Evolutionary conservation across 2,329 filamentous ascomycete species (phyloP), one percentile per base, ranked within the genome.

Genomic region (Beauveria brongniartii): DNA sequence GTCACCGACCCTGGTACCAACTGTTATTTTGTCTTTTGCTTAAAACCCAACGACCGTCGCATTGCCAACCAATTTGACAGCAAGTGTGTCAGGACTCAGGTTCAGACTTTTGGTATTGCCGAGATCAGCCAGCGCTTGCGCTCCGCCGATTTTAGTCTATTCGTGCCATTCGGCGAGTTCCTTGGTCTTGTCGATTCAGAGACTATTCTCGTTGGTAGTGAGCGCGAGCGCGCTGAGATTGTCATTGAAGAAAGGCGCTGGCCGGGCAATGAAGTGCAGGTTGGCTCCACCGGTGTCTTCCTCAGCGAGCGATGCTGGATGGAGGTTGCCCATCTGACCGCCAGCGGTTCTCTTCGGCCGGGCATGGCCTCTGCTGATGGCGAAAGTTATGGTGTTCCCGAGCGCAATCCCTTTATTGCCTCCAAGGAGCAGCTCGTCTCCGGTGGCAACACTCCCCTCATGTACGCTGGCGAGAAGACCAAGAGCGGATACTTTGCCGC

Each of bases 21-120:
- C 69, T 85, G 89, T 1, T 99, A 99, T 75, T 97, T 97, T 68
- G 84, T 99, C 50, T 97, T 99, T 75, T 99, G 94, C 70, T 77
- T 99, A 65, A 99, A 99, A 75, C 93, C 94, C 24, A 99, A 99
- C 67, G 94, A 99, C 72, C 85, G 94, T 58, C 87, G 94, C 55
- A 99, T 99, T 66, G 93, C 94, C 64, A 99, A 99, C 67, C 94
- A 99, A 70, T 99, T 97, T 68, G 94, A 99, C 74, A 97, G 92
- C 82, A 97, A 97, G 74, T 99, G 94, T 71, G 94, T 99, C 24
- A 87, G 94, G 4, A 90, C 90, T 12, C 94, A 99, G 71, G 84
- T 99, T 1, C 93, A 97, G 71, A 96, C 92, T 0, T 91, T 97
- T 67, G 94, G 94, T 37, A 96, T 99, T 69, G 92, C 92, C 1